phyloP scores from a whole-genome alignment of 768 basidiomycete genomes.

The Mrakia blollopis region DNA sequence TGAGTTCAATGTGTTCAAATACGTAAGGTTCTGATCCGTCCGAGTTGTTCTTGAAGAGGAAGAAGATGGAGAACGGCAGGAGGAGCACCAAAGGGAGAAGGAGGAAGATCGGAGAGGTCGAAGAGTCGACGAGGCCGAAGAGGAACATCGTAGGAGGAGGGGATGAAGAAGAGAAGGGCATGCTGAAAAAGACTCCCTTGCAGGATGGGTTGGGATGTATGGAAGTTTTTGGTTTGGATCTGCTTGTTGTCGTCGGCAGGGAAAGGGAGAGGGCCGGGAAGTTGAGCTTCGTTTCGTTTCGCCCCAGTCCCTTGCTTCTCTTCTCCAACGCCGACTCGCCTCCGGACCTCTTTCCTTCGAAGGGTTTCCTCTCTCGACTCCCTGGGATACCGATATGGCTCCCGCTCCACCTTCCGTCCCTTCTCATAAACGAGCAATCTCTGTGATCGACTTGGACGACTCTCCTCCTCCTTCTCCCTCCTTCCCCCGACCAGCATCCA shows the following conservation, averaged over 20 bases:
- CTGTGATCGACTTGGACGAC: background rate
- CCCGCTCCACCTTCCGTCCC: too few relatives aligned
- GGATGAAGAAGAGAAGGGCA: background rate
- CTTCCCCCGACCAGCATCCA: background rate
- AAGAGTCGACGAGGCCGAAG: slow-evolving; percentile 5
- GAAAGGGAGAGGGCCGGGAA: too few relatives aligned
- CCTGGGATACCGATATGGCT: too few relatives aligned
- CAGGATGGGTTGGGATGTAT: too few relatives aligned
- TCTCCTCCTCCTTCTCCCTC: background rate
- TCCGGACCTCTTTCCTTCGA: too few relatives aligned
- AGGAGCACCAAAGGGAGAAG: slow-evolving; percentile 6
- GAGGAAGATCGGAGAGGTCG: background rate
- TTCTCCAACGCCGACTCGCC: too few relatives aligned
- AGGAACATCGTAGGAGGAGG: background rate
- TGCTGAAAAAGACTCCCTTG: background rate
- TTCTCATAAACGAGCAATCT: slow-evolving; percentile 1
- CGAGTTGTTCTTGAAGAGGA: slow-evolving; percentile 4
- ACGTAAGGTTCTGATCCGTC: slow-evolving; percentile 53
- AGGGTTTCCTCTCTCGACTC: too few relatives aligned
- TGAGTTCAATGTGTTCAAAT: slow-evolving; percentile 56
- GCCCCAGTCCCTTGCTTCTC: too few relatives aligned
- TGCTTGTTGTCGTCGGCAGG: too few relatives aligned
- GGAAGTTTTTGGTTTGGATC: too few relatives aligned
- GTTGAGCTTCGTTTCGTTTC: too few relatives aligned
- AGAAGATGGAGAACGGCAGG: slow-evolving; percentile 13